Evolutionary conservation across 345 rosid genomes (phyloP), one percentile per base, ranked within the genome.

Genomic region (Salix brachista): DNA sequence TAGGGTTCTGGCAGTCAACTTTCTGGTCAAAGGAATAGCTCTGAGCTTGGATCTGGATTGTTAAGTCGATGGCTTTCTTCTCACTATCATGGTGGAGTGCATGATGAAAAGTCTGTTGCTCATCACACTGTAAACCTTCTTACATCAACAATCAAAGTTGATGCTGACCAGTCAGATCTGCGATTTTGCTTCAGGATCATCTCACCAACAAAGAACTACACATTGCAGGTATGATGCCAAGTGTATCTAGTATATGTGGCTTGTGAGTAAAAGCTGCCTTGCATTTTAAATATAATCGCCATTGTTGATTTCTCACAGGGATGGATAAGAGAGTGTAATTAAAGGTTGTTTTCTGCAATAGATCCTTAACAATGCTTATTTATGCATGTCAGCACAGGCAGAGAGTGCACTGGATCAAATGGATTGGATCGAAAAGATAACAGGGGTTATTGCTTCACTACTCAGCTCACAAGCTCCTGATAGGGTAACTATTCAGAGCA

Each of bases 361-460:
- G 84, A 76, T 77, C 79, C 82, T 79, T 83, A 75, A 56, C 66
- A 73, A 85, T 83, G 79, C 87, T 84, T 80, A 70, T 80, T 82
- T 85, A 67, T 85, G 83, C 87, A 86, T 84, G 94, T 91, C 92
- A 84, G 91, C 88, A 90, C 97, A 96, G 99, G 98, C 99, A 81
- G 99, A 96, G 86, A 96, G 98, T 80, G 96, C 96, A 41, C 84
- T 88, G 37, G 99, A 96, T 86, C 98, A 94, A 83, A 96, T 88
- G 97, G 99, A 94, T 81, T 96, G 99, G 99, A 91, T 96, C 77
- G 98, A 96, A 72, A 96, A 96, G 86, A 96, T 94, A 83, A 96
- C 96, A 2, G 99, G 98, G 78, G 99, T 96, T 83, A 96, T 96
- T 87, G 93, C 99, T 71, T 96, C 99, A 58, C 87, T 96, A 58